A percentile compares a stretch with the other conserved stretches of the same genome.
Conservation (phyloP, 768 basidiomycete genomes). For the Chiua virens region DNA sequence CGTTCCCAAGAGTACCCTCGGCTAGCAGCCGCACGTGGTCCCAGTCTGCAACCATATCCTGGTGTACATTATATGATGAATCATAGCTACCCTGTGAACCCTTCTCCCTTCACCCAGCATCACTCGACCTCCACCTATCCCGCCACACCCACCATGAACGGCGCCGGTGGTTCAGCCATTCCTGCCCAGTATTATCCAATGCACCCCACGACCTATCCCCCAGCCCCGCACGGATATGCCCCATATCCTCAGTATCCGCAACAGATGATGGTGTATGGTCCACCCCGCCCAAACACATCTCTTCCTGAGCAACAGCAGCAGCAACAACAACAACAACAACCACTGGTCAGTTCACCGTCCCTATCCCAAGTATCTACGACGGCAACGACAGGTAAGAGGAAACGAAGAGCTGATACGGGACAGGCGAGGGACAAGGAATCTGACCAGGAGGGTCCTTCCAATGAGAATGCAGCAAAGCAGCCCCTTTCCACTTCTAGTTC, state of each 20-base stretch:
- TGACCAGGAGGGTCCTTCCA: conserved; percentile 62
- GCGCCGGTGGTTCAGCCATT: conserved; percentile 40
- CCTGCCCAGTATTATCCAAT: conserved; percentile 56
- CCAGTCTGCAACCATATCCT: conserved; percentile 55
- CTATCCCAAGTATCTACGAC: conserved; percentile 35
- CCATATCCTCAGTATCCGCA: conserved; percentile 57
- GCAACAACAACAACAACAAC: conserved; percentile 27
- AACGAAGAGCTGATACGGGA: conserved; percentile 50
- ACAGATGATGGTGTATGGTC: conserved; percentile 70
- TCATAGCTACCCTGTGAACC: conserved; percentile 62
- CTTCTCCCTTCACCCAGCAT: conserved; percentile 48
- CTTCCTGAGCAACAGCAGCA: conserved; percentile 32
- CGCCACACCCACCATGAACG: conserved; percentile 35
- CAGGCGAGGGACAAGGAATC: conserved; percentile 50
- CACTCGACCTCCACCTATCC: conserved; percentile 39
- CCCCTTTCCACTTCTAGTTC: conserved; percentile 29
- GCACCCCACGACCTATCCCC: conserved; percentile 52
- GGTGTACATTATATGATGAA: conserved; percentile 65
- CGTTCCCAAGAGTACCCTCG: conserved; percentile 29
- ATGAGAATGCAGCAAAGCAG: conserved; percentile 40
- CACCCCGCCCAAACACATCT: conserved; percentile 37
- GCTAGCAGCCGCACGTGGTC: conserved; percentile 39
- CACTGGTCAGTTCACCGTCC: conserved; percentile 33
- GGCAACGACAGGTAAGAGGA: conserved; percentile 51
- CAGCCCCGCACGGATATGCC: conserved; percentile 42